Evolutionary conservation across 208 protist genomes (phyloP).

Genomic region (Sergeia podlipaevii): DNA sequence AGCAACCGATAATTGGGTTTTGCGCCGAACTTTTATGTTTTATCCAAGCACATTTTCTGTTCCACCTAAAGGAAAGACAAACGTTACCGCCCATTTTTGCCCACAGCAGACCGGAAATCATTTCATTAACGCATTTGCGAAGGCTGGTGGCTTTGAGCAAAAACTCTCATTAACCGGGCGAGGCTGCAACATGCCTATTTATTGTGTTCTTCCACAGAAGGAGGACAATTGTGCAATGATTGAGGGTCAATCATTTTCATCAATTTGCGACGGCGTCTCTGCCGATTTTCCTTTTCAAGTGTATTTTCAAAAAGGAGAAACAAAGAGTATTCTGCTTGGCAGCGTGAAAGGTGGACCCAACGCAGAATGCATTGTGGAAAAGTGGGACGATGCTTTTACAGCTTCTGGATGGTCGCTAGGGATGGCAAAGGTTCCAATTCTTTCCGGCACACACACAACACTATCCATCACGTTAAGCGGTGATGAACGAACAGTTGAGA

Average conservation of each 20-base stretch:
- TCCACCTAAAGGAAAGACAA: conserved; percentile 21
- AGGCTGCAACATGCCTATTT: conserved; percentile 20
- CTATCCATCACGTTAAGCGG: conserved; percentile 16
- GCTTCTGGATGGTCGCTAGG: conserved; percentile 37
- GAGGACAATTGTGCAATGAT: conserved; percentile 4
- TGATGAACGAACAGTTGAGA: not conserved
- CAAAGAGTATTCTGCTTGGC: conserved; percentile 37
- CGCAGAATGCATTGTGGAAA: conserved; percentile 38
- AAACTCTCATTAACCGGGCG: conserved; percentile 29
- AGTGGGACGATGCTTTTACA: conserved; percentile 36
- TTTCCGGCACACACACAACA: conserved; percentile 10
- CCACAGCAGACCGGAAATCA: conserved; percentile 24
- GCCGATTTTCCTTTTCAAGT: conserved; percentile 29
- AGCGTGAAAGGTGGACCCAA: conserved; percentile 31
- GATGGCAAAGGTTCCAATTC: conserved; percentile 15
- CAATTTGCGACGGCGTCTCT: conserved; percentile 8
- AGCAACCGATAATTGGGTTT: conserved; percentile 11
- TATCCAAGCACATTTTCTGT: conserved; percentile 34
- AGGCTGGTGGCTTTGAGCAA: conserved; percentile 36
- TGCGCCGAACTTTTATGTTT: conserved; percentile 41
- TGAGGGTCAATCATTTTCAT: conserved; percentile 4
- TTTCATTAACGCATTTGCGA: conserved; percentile 11
- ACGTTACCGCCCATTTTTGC: conserved; percentile 19
- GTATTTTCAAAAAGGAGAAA: conserved; percentile 33
- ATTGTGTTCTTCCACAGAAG: conserved; percentile 20